A percentile compares a stretch with the other conserved stretches of the same genome.
Evolutionary conservation across 164 flowering plant species (phyloP).

Genomic region (Aristolochia fimbriata): DNA sequence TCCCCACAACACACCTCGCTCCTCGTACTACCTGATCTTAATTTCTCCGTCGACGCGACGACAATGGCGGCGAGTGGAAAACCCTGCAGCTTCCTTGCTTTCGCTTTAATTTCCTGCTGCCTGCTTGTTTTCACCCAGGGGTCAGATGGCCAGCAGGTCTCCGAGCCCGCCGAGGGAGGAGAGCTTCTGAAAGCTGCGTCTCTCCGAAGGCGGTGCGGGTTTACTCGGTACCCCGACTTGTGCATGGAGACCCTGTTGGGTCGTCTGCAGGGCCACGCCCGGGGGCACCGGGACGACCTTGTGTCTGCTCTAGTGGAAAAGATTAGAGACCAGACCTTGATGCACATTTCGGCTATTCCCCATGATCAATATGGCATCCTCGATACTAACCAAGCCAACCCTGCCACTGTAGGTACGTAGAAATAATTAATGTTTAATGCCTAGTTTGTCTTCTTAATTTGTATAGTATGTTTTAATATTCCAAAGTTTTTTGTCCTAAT

Average conservation of each 20-base stretch:
- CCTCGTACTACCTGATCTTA: not conserved
- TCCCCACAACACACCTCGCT: not conserved
- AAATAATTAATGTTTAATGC: not conserved
- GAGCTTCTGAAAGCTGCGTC: not conserved
- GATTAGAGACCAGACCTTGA: constrained; percentile 20
- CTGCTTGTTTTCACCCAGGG: not conserved
- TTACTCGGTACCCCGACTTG: constrained; percentile 26
- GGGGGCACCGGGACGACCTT: constrained; percentile 11
- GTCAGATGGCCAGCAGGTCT: too few species aligned
- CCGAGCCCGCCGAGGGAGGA: not conserved
- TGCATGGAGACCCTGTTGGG: constrained; percentile 25
- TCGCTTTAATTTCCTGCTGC: not conserved
- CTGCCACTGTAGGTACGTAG: constrained; percentile 12
- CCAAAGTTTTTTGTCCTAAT: too few species aligned
- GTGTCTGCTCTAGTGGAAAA: constrained; percentile 25
- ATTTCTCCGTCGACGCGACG: not conserved
- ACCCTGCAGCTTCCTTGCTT: not conserved
- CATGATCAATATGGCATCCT: constrained; percentile 7
- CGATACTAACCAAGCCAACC: not conserved
- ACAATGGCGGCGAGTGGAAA: not conserved
- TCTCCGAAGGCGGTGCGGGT: constrained; percentile 18
- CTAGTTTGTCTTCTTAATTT: not conserved
- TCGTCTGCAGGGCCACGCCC: constrained; percentile 3
- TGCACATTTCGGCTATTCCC: constrained; percentile 9
- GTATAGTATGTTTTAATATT: not conserved